Percentiles rank a stretch among this genome's conserved stretches.
Evolutionary conservation across 805 yeast genomes (phyloP).

Genomic region (Ogataea ramenticola): DNA sequence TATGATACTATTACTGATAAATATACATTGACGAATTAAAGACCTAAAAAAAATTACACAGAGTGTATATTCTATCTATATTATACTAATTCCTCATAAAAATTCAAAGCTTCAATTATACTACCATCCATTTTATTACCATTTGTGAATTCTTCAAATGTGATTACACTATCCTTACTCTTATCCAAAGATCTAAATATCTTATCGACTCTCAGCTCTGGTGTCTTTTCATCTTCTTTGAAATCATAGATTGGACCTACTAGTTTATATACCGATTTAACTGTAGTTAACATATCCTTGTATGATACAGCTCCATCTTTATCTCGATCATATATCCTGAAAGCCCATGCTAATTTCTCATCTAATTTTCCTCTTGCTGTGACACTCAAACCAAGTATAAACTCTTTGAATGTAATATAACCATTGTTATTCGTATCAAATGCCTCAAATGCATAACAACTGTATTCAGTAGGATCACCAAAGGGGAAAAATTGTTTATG

Average conservation of each 20-base stretch:
- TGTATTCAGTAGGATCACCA: slow-evolving; percentile 92
- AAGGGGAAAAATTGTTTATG: slow-evolving; percentile 97
- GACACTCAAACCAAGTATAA: slow-evolving; percentile 78
- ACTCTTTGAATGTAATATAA: slow-evolving; percentile 84
- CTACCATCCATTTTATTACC: slow-evolving; percentile 75
- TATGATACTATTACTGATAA: neutral
- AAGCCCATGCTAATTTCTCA: slow-evolving; percentile 87
- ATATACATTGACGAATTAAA: neutral
- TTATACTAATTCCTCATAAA: slow-evolving; percentile 29
- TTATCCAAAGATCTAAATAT: slow-evolving; percentile 71
- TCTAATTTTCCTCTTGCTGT: slow-evolving; percentile 81
- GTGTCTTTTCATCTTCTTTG: slow-evolving; percentile 86
- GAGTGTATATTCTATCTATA: no score
- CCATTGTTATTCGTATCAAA: slow-evolving; percentile 81
- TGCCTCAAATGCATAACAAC: slow-evolving; percentile 79
- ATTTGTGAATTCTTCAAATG: slow-evolving; percentile 78
- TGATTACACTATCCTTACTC: slow-evolving; percentile 59
- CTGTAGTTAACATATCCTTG: slow-evolving; percentile 73
- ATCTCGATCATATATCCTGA: slow-evolving; percentile 78
- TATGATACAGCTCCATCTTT: slow-evolving; percentile 70
- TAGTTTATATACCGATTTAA: slow-evolving; percentile 86
- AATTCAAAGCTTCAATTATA: slow-evolving; percentile 64
- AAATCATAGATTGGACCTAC: slow-evolving; percentile 89
- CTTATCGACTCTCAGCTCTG: slow-evolving; percentile 79
- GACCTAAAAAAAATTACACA: no score